Conservation (phyloP, 176 grass and related monocot species). For the maize (Zea mays) region Zm-B73-REFERENCE-NAM-5.0 NC_050100.1:1990501-1991000, state of each 20-base stretch:
- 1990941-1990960: too few species aligned
- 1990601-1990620: neutral
- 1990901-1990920: too few species aligned
- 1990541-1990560: slow-evolving; percentile 7
- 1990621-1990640: neutral
- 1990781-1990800: slow-evolving; percentile 34
- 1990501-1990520: slow-evolving; percentile 29
- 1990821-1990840: neutral
- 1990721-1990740: neutral
- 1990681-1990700: neutral
- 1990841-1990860: slow-evolving; percentile 10
- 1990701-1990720: too few species aligned
- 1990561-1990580: slow-evolving; percentile 53
- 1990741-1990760: neutral
- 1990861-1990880: neutral
- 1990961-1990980: too few species aligned
- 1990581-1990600: slow-evolving; percentile 33
- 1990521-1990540: neutral
- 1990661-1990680: neutral
- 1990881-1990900: too few species aligned
- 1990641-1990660: neutral
- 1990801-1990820: slow-evolving; percentile 20
- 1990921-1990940: too few species aligned
- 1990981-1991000: too few species aligned
- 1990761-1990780: neutral